Percentiles rank a stretch among this genome's conserved stretches.
Evolutionary conservation across 2,329 filamentous ascomycete species (phyloP).

Genomic region (Colletotrichum orbiculare): DNA sequence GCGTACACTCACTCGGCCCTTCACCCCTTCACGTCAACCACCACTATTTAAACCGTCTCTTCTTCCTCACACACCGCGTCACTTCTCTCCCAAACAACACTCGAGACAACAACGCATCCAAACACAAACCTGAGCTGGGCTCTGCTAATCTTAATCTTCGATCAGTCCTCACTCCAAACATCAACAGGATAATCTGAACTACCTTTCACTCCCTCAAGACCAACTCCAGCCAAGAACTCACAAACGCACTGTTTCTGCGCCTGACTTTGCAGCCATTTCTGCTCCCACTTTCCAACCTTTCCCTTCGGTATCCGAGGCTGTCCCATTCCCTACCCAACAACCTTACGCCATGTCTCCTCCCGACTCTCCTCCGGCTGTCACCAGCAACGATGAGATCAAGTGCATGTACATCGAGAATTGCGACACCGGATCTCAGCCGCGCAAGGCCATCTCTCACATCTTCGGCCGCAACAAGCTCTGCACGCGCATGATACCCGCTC

Average conservation of each 20-base stretch:
- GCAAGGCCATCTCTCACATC: slow-evolving; percentile 84
- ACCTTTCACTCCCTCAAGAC: slow-evolving; percentile 37
- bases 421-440: slow-evolving; percentile 68
- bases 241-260: slow-evolving; percentile 62
- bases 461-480: slow-evolving; percentile 86
- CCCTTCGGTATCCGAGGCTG: slow-evolving; percentile 36
- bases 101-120: background rate
- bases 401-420: slow-evolving; percentile 70
- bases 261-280: slow-evolving; percentile 52
- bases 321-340: slow-evolving; percentile 36
- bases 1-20: background rate
- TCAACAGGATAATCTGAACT: slow-evolving; percentile 31
- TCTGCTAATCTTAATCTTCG: slow-evolving; percentile 10
- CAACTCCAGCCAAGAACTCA: slow-evolving; percentile 47
- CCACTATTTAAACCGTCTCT: slow-evolving; percentile 8
- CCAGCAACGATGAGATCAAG: slow-evolving; percentile 36
- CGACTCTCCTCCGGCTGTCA: slow-evolving; percentile 21
- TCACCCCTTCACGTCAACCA: background rate
- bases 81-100: slow-evolving; percentile 1
- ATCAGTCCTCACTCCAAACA: slow-evolving; percentile 34
- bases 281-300: slow-evolving; percentile 36
- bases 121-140: slow-evolving; percentile 19
- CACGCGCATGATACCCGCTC: slow-evolving; percentile 75
- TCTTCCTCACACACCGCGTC: background rate
- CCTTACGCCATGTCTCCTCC: slow-evolving; percentile 34